Evolutionary conservation across 345 rosid species (phyloP).

Genomic region (Linum tenue): DNA sequence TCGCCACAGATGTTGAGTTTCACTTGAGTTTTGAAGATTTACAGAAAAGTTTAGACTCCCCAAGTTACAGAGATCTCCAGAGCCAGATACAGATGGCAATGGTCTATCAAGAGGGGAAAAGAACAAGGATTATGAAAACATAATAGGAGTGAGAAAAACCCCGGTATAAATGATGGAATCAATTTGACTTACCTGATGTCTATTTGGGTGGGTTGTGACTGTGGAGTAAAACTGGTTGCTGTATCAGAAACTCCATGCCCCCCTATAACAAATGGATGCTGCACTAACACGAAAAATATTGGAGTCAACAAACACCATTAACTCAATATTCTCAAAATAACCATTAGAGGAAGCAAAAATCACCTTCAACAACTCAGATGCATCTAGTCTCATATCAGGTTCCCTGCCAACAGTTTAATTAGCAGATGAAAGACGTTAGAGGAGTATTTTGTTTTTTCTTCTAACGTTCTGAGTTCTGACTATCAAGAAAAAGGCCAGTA

Average conservation of each 20-base stretch:
- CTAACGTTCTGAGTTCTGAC: neutral
- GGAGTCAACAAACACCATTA: neutral
- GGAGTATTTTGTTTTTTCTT: neutral
- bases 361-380: conserved; percentile 78
- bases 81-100: conserved; percentile 31
- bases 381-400: conserved; percentile 70
- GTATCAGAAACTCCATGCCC: conserved; percentile 31
- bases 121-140: neutral
- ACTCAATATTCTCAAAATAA: neutral
- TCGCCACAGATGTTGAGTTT: conserved; percentile 27
- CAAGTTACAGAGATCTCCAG: conserved; percentile 48
- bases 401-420: conserved; percentile 55
- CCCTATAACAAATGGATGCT: conserved; percentile 80
- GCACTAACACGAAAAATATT: conserved; percentile 22
- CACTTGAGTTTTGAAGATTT: conserved; percentile 22
- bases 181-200: conserved; percentile 36
- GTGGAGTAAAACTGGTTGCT: conserved; percentile 21
- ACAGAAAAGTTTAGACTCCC: conserved; percentile 46
- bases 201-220: conserved; percentile 18
- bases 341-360: conserved; percentile 6
- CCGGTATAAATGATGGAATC: conserved; percentile 8
- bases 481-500: neutral
- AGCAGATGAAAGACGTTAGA: conserved; percentile 1
- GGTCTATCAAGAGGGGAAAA: conserved; percentile 37
- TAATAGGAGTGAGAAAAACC: conserved; percentile 5